These are phyloP conservation scores for Haberlea rhodopensis DNA, from an alignment of 257 asterid genomes.

Conservation along the genomic window DNA sequence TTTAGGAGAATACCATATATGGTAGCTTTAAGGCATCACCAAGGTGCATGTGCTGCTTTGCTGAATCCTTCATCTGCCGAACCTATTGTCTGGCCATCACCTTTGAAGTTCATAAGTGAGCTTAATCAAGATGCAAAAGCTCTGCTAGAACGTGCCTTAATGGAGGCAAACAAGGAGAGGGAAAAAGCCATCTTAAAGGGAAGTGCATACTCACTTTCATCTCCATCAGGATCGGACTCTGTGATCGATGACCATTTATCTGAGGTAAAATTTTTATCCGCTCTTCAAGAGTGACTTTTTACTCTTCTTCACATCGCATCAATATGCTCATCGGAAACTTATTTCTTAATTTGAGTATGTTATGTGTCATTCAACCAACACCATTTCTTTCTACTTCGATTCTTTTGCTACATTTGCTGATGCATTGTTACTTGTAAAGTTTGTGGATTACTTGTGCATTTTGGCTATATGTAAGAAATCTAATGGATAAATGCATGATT, in stretches of 20 bases:
- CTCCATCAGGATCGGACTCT: conserved; percentile 59
- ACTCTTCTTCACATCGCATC: not conserved
- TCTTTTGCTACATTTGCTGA: not conserved
- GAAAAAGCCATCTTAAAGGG: conserved; percentile 73
- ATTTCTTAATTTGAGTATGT: not conserved
- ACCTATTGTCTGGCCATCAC: conserved; percentile 98
- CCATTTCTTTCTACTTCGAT: not conserved
- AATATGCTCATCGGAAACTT: not conserved
- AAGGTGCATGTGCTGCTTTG: conserved; percentile 84
- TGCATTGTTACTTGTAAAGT: not conserved
- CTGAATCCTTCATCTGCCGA: conserved; percentile 89
- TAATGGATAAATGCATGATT: not conserved
- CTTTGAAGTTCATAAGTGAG: conserved; percentile 82
- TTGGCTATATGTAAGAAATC: not conserved
- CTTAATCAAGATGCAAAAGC: conserved; percentile 81
- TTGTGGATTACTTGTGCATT: not conserved
- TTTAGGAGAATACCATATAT: conserved; percentile 86
- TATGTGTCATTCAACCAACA: not conserved
- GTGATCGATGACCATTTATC: conserved; percentile 58
- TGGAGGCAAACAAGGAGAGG: conserved; percentile 81
- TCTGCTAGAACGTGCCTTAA: conserved; percentile 70
- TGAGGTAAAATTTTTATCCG: conserved; percentile 48
- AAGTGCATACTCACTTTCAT: conserved; percentile 43
- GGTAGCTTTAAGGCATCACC: conserved; percentile 71
- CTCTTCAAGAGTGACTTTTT: not conserved